Percentiles rank a stretch among this genome's conserved stretches.
phyloP scores from a whole-genome alignment of 495 filamentous ascomycete genomes.

The Poronia punctata region DNA sequence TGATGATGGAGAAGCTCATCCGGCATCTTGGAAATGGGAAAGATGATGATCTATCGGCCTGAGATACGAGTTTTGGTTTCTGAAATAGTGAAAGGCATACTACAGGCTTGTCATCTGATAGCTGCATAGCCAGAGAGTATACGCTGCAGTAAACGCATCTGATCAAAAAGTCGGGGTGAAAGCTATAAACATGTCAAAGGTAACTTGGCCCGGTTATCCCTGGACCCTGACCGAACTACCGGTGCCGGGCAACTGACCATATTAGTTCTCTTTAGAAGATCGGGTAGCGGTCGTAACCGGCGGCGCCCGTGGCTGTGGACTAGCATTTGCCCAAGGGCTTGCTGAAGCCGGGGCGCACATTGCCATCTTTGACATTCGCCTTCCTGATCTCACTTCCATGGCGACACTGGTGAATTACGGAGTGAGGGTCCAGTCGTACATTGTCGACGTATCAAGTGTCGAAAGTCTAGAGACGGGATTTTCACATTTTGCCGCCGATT shows the following conservation, averaged over 20 bases:
- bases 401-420: constrained; percentile 44
- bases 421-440: constrained; percentile 50
- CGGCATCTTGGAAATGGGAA: no score
- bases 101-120: no score
- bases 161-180: no score
- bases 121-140: no score
- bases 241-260: background rate
- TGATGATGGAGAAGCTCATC: no score
- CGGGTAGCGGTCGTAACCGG: constrained; percentile 31
- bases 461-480: constrained; percentile 40
- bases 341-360: constrained; percentile 27
- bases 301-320: constrained; percentile 29
- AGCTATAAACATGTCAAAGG: no score
- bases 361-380: constrained; percentile 5
- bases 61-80: no score
- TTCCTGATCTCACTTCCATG: constrained; percentile 15
- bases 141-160: no score
- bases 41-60: no score
- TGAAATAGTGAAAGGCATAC: no score
- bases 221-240: no score
- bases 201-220: no score
- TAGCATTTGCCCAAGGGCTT: constrained; percentile 18
- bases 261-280: constrained; percentile 27
- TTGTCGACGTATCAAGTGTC: constrained; percentile 50
- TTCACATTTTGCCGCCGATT: constrained; percentile 31